A percentile compares a stretch with the other conserved stretches of the same genome.
These are phyloP conservation scores for Rubia yunnanensis DNA, from an alignment of 257 asterid species.

Conservation along the genomic window DNA sequence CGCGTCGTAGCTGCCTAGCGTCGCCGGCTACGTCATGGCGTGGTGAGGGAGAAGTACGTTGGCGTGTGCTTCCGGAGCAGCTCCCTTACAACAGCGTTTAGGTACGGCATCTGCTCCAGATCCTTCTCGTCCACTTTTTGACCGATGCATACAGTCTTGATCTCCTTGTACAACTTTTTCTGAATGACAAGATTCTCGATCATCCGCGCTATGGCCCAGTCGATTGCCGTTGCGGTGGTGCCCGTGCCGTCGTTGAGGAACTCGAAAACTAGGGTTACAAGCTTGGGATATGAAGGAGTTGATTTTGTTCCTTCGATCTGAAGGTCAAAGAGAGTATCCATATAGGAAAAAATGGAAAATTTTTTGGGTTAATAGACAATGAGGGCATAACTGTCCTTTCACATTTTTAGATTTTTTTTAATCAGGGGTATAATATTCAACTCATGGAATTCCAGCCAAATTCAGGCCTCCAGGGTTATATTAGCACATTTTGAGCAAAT, in stretches of 20 bases:
- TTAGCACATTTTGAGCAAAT: too few species aligned
- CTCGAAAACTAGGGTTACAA: slow-evolving; percentile 73
- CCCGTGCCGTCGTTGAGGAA: slow-evolving; percentile 86
- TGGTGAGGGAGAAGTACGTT: slow-evolving; percentile 55
- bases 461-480: too few species aligned
- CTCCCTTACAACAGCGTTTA: slow-evolving; percentile 71
- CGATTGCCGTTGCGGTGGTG: slow-evolving; percentile 81
- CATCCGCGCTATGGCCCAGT: slow-evolving; percentile 75
- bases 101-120: slow-evolving; percentile 63
- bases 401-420: too few species aligned
- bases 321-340: slow-evolving; percentile 69
- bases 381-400: too few species aligned
- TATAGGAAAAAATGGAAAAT: too few species aligned
- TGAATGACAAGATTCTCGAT: slow-evolving; percentile 65
- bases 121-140: slow-evolving; percentile 61
- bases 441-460: too few species aligned
- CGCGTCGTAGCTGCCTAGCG: slow-evolving; percentile 64
- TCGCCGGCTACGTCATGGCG: slow-evolving; percentile 59
- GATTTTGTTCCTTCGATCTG: slow-evolving; percentile 64
- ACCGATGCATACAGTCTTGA: slow-evolving; percentile 38
- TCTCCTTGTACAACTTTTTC: slow-evolving; percentile 49
- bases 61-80: slow-evolving; percentile 82
- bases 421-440: too few species aligned
- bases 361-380: too few species aligned
- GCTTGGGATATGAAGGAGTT: slow-evolving; percentile 40